Evolutionary conservation across 768 basidiomycete species (phyloP), one percentile per base, ranked within the genome.

Genomic region (Coprinopsis marcescibilis): DNA sequence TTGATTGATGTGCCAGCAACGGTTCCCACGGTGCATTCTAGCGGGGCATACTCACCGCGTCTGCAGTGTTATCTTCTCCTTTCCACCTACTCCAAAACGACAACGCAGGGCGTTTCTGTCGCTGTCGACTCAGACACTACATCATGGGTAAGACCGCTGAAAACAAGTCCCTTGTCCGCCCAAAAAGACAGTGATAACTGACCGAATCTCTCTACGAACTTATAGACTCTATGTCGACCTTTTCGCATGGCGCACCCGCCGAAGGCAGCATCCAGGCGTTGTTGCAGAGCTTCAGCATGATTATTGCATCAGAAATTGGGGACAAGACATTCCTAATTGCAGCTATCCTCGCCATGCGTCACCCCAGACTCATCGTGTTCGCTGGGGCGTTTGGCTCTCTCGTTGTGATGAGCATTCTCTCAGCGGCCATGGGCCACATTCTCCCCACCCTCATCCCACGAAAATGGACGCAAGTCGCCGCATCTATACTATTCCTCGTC

Each of bases 291-390:
- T 91, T 93, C 69, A 64, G 76, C 51, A 92, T 95, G 83, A 97
- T 96, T 57, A 85, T 97, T 26, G 73, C 87, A 60, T 91, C 89
- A 2, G 90, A 93, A 72, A 85, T 94, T 34, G 95, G 95, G 19
- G 95, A 98, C 80, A 96, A 97, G 64, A 97, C 95, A 0, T 85
- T 95, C 40, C 91, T 94, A 42, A 91, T 94, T 41, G 71, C 76
- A 21, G 77, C 77, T 69, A 90, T 83, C 59, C 87, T 80, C 57
- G 92, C 94, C 10, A 93, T 93, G 82, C 85, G 91, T 5, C 92
- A 96, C 61, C 84, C 92, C 1, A 83, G 94, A 17, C 55, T 85
- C 35, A 66, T 82, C 47, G 92, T 99, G 49, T 97, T 97, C 60
- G 72, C 73, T 0, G 96, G 94, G 25, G 94, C 96, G 1, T 84